Percentiles rank a stretch among this genome's conserved stretches.
Conservation (phyloP, 441 rosid genomes). For the Gossypium gossypioides region DNA sequence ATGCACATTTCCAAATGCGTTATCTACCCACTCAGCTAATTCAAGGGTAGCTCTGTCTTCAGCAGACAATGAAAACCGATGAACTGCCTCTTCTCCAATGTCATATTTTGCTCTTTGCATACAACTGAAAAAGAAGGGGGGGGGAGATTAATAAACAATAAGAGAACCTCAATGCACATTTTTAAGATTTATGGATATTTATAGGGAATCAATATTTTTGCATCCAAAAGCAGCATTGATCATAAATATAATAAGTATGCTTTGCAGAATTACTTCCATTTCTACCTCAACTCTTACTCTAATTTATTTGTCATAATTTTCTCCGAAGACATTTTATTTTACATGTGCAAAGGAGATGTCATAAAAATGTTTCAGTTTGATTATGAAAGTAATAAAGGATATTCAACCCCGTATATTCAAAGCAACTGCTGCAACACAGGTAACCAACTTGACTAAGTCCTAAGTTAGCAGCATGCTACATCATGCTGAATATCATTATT, state of each 20-base stretch:
- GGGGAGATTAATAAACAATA: slow-evolving; percentile 14
- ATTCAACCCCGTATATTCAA: background rate
- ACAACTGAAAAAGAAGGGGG: slow-evolving; percentile 39
- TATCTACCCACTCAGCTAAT: slow-evolving; percentile 95
- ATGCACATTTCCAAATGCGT: slow-evolving; percentile 63
- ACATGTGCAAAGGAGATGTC: background rate
- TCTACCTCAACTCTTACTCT: background rate
- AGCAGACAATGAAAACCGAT: slow-evolving; percentile 87
- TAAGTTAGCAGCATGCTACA: background rate
- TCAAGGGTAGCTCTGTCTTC: slow-evolving; percentile 98
- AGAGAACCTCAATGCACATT: slow-evolving; percentile 11
- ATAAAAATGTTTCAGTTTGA: background rate
- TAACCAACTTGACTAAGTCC: background rate
- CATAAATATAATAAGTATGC: background rate
- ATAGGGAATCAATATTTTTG: slow-evolving; percentile 3
- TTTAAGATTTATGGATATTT: background rate
- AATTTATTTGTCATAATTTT: background rate
- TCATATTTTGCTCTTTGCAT: slow-evolving; percentile 96
- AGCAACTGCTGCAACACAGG: background rate
- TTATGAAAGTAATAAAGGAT: background rate
- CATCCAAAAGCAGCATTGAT: slow-evolving; percentile 4
- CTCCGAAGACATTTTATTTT: background rate
- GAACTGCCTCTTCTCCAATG: slow-evolving; percentile 93
- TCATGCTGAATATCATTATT: background rate
- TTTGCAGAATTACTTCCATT: background rate